Conservation (phyloP, 257 asterid species). For the Prunella vulgaris region DNA sequence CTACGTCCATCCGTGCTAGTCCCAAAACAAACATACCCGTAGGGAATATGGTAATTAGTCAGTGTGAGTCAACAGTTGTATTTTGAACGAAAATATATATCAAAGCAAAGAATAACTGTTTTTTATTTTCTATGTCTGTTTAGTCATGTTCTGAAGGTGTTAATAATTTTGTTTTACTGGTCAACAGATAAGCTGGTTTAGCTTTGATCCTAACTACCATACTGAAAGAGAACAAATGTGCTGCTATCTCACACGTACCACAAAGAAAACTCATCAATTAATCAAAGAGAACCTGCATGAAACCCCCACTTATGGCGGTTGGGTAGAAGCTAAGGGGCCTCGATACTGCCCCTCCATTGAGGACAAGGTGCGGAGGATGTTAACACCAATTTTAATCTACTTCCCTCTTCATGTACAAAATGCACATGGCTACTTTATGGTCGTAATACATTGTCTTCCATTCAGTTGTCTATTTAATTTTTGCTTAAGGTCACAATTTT, state of each 20-base stretch:
- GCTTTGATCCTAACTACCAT: conserved; percentile 89
- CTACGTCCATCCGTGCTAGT: no score
- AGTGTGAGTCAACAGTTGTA: neutral
- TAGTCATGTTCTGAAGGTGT: neutral
- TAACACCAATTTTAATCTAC: neutral
- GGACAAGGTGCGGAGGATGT: conserved; percentile 63
- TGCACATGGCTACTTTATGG: conserved; percentile 6
- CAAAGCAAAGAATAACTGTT: neutral
- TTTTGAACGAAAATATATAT: neutral
- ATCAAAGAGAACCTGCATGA: conserved; percentile 89
- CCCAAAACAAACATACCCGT: no score
- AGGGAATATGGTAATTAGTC: conserved; percentile 7
- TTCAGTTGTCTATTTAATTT: neutral
- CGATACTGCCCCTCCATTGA: conserved; percentile 99
- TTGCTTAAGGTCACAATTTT: conserved; percentile 21
- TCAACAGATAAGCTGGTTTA: conserved; percentile 90
- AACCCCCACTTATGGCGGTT: conserved; percentile 98
- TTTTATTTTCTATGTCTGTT: conserved; percentile 6
- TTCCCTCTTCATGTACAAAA: neutral
- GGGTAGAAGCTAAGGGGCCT: conserved; percentile 99
- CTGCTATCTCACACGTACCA: conserved; percentile 94
- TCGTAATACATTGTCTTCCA: conserved; percentile 8
- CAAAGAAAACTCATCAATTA: conserved; percentile 80
- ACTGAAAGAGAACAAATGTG: conserved; percentile 87
- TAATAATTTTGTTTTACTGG: conserved; percentile 19